A percentile compares a stretch with the other conserved stretches of the same genome.
These are phyloP conservation scores for Kodamaea anthophila DNA, from an alignment of 1,139 yeast species.

Conservation along the genomic window DNA sequence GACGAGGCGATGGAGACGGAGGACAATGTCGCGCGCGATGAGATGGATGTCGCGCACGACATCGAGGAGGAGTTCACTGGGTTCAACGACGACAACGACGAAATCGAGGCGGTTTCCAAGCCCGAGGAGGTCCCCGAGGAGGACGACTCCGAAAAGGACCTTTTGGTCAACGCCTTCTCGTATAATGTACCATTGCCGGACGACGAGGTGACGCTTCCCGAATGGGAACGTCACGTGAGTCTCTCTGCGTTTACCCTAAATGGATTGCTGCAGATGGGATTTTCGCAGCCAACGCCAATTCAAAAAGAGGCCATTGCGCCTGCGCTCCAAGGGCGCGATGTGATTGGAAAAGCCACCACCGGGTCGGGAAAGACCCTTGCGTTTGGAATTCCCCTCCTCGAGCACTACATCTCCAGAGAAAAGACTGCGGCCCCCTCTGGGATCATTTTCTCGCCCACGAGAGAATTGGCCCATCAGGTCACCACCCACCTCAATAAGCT, in stretches of 20 bases:
- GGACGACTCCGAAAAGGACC: slow-evolving; percentile 9
- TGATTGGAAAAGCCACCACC: slow-evolving; percentile 94
- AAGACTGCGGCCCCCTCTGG: slow-evolving; percentile 54
- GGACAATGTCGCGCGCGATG: slow-evolving; percentile 2
- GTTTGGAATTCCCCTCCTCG: slow-evolving; percentile 90
- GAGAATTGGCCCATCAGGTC: slow-evolving; percentile 96
- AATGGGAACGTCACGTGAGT: slow-evolving; percentile 42
- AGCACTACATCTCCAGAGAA: slow-evolving; percentile 42
- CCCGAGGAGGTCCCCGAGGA: slow-evolving; percentile 10
- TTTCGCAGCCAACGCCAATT: slow-evolving; percentile 72
- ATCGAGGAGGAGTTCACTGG: slow-evolving; percentile 1
- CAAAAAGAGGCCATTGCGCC: slow-evolving; percentile 74
- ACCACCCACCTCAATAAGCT: slow-evolving; percentile 65
- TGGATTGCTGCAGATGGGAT: slow-evolving; percentile 56
- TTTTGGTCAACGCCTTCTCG: slow-evolving; percentile 20
- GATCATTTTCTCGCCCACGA: slow-evolving; percentile 85
- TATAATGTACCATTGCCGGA: slow-evolving; percentile 31
- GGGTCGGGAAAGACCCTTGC: slow-evolving; percentile 98
- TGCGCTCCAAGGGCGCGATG: slow-evolving; percentile 67
- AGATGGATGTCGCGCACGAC: slow-evolving; percentile 7
- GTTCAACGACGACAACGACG: slow-evolving; percentile 17
- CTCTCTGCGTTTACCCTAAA: slow-evolving; percentile 51
- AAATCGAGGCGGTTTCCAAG: slow-evolving; percentile 9
- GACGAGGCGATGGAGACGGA: background rate
- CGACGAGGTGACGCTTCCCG: slow-evolving; percentile 46